Evolutionary conservation across 352 stramenopile species (phyloP).

Genomic region (Peronospora tabacina): DNA sequence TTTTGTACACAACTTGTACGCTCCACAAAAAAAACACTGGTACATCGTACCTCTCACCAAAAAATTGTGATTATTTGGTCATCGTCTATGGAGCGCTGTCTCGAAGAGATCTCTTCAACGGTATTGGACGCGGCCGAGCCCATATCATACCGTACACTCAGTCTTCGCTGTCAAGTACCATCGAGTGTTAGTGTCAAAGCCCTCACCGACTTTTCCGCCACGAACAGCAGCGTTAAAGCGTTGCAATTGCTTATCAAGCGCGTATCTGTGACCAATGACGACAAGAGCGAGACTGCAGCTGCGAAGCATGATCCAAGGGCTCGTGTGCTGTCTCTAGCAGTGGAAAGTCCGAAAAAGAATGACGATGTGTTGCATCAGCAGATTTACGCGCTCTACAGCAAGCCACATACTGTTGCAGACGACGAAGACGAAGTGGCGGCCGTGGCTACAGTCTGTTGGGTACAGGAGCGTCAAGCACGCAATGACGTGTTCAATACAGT

Average conservation of each 20-base stretch:
- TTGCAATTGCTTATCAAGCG: constrained; percentile 39
- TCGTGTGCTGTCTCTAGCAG: constrained; percentile 36
- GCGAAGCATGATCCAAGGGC: constrained; percentile 36
- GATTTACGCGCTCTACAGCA: constrained; percentile 53
- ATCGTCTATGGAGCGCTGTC: constrained; percentile 29
- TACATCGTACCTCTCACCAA: not conserved
- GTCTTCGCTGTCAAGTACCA: constrained; percentile 27
- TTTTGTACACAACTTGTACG: no score
- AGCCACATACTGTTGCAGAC: constrained; percentile 5
- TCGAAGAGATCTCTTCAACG: constrained; percentile 45
- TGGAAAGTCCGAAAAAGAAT: not conserved
- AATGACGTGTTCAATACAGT: constrained; percentile 46
- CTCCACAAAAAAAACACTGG: no score
- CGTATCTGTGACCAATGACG: constrained; percentile 1
- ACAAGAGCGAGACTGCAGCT: constrained; percentile 18
- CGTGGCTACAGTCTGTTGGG: constrained; percentile 41
- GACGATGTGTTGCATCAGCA: constrained; percentile 28
- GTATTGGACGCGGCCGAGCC: constrained; percentile 49
- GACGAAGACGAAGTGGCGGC: constrained; percentile 12
- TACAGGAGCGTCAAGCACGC: constrained; percentile 49
- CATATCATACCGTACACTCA: constrained; percentile 50
- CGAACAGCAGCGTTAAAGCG: constrained; percentile 29
- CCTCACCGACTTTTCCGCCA: constrained; percentile 31
- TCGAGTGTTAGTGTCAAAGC: constrained; percentile 27
- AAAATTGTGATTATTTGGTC: constrained; percentile 10